Base-by-base conservation (phyloP, 805 yeast species). In the Candida wancherniae region DNA sequence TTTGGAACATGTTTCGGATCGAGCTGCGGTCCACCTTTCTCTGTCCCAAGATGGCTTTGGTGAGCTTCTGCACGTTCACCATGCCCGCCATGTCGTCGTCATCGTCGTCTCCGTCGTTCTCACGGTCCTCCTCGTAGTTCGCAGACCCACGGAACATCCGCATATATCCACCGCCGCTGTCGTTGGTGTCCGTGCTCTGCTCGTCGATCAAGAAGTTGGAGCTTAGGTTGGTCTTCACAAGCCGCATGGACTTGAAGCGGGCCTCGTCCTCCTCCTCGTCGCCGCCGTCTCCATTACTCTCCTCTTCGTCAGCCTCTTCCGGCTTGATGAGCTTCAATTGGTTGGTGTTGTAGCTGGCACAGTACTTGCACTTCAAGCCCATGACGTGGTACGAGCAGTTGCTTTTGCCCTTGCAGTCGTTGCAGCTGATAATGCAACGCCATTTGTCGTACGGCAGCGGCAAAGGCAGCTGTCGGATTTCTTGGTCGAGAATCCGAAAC, bases 391-490 rank as follows among this genome's bases (percentile, higher is more conserved):
- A 88, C 9, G 71, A 61, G 12, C 80, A 79, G 38, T 77, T 73
- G 15, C 87, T 76, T 57, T 81, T 82, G 12, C 92, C 90, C 32
- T 78, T 78, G 57, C 97, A 88, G 57, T 88, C 97, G 54, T 84
- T 82, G 59, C 94, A 84, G 38, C 78, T 69, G 9, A 87, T 69
- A 26, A 83, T 71, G 44, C 87, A 79, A 35, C 75, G 61, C 94
- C 96, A 85, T 36, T 63, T 54, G 30, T 71, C 70, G 51, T 85
- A 78, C 5, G 94, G 96, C 12, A 77, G 73, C 0, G 97, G 97
- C 51, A 88, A 61, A 9, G 77, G 80, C 50, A 82, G 86, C 45
- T 74, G 74, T 14, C 61, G 67, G 31, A 88, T 84, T 58, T 88
- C 97, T 48, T 74, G 77, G 57, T 88, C 97, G 36, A 86, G 63